Conservation (phyloP, 805 yeast genomes). For the Ogataea chonburiensis region DNA sequence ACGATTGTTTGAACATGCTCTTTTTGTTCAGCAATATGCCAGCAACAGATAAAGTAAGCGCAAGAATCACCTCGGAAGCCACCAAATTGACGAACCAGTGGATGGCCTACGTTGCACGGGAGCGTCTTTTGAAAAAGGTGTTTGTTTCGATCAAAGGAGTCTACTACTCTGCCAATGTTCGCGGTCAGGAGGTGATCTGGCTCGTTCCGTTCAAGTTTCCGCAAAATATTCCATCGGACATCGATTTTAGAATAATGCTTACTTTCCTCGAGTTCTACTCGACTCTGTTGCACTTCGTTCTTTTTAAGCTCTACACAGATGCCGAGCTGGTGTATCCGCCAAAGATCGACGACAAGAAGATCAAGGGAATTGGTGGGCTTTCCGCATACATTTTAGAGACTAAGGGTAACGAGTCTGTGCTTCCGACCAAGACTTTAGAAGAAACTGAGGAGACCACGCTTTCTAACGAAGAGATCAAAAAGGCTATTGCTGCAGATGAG, state of each 20-base stretch:
- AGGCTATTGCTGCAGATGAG: constrained; percentile 55
- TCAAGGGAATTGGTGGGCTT: constrained; percentile 88
- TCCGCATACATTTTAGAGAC: constrained; percentile 75
- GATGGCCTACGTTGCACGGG: constrained; percentile 90
- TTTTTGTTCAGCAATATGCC: constrained; percentile 94
- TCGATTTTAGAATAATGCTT: constrained; percentile 95
- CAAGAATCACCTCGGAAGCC: constrained; percentile 85
- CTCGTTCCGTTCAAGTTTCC: constrained; percentile 97
- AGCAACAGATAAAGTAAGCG: constrained; percentile 78
- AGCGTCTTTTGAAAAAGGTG: constrained; percentile 77
- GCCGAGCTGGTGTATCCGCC: constrained; percentile 91
- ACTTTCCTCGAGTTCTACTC: constrained; percentile 96
- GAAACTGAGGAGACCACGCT: constrained; percentile 38
- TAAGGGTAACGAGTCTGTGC: constrained; percentile 36
- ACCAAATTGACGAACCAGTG: constrained; percentile 87
- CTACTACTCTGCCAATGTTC: constrained; percentile 84
- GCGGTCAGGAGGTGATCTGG: constrained; percentile 95
- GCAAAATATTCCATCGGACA: constrained; percentile 88
- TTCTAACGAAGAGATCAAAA: constrained; percentile 41
- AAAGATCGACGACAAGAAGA: constrained; percentile 63
- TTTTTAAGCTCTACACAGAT: constrained; percentile 83
- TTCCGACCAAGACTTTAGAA: constrained; percentile 34
- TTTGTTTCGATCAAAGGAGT: constrained; percentile 97
- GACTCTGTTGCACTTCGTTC: constrained; percentile 82
- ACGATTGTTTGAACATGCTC: constrained; percentile 93